phyloP scores from a whole-genome alignment of 306 rosid species.

The Cotoneaster glaucophyllus region DNA sequence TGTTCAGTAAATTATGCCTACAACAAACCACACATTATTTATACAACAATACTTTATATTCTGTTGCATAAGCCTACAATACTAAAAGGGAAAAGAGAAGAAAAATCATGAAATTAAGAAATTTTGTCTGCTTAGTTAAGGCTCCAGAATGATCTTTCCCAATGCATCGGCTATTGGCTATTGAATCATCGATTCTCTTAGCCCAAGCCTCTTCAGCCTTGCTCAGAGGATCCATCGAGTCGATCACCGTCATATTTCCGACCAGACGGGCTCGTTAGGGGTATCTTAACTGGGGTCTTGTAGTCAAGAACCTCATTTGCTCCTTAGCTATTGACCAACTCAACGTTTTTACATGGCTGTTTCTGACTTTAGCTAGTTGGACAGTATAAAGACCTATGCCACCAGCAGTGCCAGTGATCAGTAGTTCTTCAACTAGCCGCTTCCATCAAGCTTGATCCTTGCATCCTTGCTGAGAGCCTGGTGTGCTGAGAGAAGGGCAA shows the following conservation, averaged over 20 bases:
- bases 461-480: slow-evolving; percentile 51
- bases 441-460: slow-evolving; percentile 53
- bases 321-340: slow-evolving; percentile 51
- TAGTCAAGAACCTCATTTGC: slow-evolving; percentile 80
- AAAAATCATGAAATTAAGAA: background rate
- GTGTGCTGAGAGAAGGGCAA: slow-evolving; percentile 50
- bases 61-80: no score
- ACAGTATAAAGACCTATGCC: slow-evolving; percentile 58
- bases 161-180: slow-evolving; percentile 42
- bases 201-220: slow-evolving; percentile 82
- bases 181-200: slow-evolving; percentile 28
- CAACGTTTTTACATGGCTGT: slow-evolving; percentile 45
- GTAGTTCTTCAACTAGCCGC: slow-evolving; percentile 39
- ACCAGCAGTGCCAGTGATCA: slow-evolving; percentile 54
- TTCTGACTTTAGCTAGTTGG: slow-evolving; percentile 65
- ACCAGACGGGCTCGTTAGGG: slow-evolving; percentile 59
- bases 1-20: no score
- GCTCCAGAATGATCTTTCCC: slow-evolving; percentile 64
- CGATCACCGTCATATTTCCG: slow-evolving; percentile 48
- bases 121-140: background rate
- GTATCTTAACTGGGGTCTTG: slow-evolving; percentile 49
- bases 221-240: slow-evolving; percentile 48
- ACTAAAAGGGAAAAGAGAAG: no score
- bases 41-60: no score
- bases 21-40: no score